A percentile compares a stretch with the other conserved stretches of the same genome.
Conservation (phyloP, 106 monocot species). For the Allium fistulosum region DNA sequence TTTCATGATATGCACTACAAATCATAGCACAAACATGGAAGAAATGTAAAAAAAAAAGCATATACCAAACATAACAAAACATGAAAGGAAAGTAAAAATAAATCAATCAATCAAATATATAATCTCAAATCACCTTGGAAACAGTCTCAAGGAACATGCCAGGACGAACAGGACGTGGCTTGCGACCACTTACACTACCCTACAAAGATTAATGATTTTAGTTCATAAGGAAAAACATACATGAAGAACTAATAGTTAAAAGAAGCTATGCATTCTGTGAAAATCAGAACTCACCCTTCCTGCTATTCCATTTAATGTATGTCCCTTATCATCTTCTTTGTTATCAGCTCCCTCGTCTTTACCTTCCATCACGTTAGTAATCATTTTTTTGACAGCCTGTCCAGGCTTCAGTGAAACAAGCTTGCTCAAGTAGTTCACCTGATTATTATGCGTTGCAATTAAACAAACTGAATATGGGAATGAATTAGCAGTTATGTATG, state of each 20-base stretch:
- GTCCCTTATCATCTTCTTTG: slow-evolving; percentile 14
- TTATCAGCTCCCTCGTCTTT: slow-evolving; percentile 63
- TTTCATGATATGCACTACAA: not conserved
- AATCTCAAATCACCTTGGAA: slow-evolving; percentile 21
- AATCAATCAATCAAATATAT: not conserved
- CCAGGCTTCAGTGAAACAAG: slow-evolving; percentile 62
- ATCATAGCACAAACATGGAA: not conserved
- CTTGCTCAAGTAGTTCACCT: slow-evolving; percentile 81
- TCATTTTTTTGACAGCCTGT: slow-evolving; percentile 40
- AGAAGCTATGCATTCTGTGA: not conserved
- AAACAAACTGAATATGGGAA: too few species aligned
- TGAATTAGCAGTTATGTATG: too few species aligned
- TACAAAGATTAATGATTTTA: slow-evolving; percentile 6
- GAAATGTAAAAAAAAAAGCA: not conserved
- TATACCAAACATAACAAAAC: not conserved
- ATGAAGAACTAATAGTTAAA: too few species aligned
- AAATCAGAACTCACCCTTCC: slow-evolving; percentile 43
- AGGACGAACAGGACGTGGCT: slow-evolving; percentile 64
- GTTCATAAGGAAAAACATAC: too few species aligned
- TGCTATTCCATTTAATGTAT: slow-evolving; percentile 31
- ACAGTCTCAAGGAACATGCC: slow-evolving; percentile 67
- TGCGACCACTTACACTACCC: slow-evolving; percentile 61
- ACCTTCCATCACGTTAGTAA: slow-evolving; percentile 56
- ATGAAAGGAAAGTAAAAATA: not conserved
- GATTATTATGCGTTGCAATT: not conserved